Evolutionary conservation across 1,139 yeast genomes (phyloP).

Genomic region (Saccharomyces pastorianus): DNA sequence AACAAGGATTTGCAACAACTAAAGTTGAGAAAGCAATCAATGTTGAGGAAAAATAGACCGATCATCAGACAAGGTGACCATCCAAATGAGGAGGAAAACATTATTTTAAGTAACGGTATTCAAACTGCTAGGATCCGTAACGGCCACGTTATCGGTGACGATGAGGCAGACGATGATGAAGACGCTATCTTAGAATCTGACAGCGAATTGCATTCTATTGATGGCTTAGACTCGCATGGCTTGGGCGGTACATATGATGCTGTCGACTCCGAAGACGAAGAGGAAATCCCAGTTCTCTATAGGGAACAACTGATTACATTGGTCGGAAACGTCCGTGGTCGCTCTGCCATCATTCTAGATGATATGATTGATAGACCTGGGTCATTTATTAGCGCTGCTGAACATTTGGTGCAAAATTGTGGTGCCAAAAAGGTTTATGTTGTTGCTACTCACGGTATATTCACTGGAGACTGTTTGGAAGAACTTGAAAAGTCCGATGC

Average conservation of each 20-base stretch:
- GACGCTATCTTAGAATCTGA: conserved; percentile 33
- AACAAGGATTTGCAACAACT: conserved; percentile 30
- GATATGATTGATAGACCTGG: conserved; percentile 96
- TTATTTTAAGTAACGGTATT: conserved; percentile 67
- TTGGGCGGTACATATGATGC: conserved; percentile 83
- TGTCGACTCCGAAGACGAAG: conserved; percentile 69
- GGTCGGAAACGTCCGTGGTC: conserved; percentile 89
- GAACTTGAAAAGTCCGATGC: conserved; percentile 67
- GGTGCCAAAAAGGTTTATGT: conserved; percentile 89
- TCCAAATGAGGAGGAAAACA: conserved; percentile 57
- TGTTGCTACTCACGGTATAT: conserved; percentile 92
- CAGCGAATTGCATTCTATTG: conserved; percentile 25
- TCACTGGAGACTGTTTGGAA: conserved; percentile 80
- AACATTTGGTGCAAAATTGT: conserved; percentile 87
- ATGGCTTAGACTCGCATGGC: conserved; percentile 39
- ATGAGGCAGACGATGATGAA: conserved; percentile 65
- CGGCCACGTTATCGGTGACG: conserved; percentile 96
- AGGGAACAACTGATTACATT: conserved; percentile 86
- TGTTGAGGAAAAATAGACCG: conserved; percentile 32
- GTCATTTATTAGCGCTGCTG: conserved; percentile 94
- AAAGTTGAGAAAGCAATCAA: conserved; percentile 35
- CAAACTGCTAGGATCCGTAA: conserved; percentile 94
- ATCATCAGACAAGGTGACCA: conserved; percentile 38
- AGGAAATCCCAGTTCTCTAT: conserved; percentile 59
- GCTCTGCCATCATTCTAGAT: conserved; percentile 88